A percentile compares a stretch with the other conserved stretches of the same genome.
phyloP scores from a whole-genome alignment of 768 basidiomycete genomes.

The Trametes villosa region DNA sequence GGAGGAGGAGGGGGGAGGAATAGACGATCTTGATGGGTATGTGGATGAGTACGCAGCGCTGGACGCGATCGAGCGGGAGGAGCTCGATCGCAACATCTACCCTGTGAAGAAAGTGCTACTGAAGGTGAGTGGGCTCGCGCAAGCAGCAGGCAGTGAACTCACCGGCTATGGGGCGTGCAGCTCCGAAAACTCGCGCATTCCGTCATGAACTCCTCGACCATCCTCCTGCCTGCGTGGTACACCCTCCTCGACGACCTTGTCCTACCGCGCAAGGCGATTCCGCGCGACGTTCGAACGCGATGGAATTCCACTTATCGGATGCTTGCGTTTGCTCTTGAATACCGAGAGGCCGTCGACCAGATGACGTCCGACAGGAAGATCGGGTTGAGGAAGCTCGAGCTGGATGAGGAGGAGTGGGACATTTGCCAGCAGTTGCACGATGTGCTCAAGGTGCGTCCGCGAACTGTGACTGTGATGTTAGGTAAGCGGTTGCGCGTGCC shows the following conservation, averaged over 20 bases:
- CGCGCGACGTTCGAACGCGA: slow-evolving; percentile 41
- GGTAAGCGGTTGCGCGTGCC: too few relatives aligned
- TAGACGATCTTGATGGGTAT: background rate
- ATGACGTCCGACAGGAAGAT: slow-evolving; percentile 26
- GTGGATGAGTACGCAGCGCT: background rate
- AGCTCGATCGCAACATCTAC: background rate
- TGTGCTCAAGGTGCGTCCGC: slow-evolving; percentile 32
- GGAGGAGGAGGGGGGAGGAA: background rate
- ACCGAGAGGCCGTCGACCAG: slow-evolving; percentile 32
- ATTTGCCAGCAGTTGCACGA: slow-evolving; percentile 37
- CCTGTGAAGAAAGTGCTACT: background rate
- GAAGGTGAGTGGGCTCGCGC: background rate
- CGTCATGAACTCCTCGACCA: slow-evolving; percentile 3
- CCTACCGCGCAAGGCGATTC: slow-evolving; percentile 31
- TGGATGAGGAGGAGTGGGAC: slow-evolving; percentile 37
- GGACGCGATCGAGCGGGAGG: background rate
- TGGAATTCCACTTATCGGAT: slow-evolving; percentile 48
- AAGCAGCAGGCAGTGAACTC: background rate
- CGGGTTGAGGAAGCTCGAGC: slow-evolving; percentile 32
- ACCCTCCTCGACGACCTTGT: background rate
- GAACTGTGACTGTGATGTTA: too few relatives aligned
- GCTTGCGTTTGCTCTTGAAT: slow-evolving; percentile 37
- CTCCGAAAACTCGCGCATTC: background rate
- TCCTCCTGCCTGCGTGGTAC: slow-evolving; percentile 4
- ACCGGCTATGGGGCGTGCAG: background rate